Evolutionary conservation across 1,284 basidiomycete genomes (phyloP), one percentile per base, ranked within the genome.

Genomic region (Fomitopsis palustris): DNA sequence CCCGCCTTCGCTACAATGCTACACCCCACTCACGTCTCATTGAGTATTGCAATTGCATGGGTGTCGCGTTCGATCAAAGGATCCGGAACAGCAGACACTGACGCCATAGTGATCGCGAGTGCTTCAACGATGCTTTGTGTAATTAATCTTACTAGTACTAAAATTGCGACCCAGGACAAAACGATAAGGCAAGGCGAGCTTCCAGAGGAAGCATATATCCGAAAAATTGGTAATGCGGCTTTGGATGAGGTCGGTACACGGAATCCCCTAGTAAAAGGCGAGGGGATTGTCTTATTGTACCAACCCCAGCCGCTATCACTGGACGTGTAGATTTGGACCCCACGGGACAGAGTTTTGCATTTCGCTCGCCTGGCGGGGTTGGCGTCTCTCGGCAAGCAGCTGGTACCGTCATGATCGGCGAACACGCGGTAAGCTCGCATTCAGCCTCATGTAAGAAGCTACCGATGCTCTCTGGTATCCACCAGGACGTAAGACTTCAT

Each of bases 181-280:
- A 52, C 4, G 17, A 33, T 19, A 33, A 31, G 17, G 23, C 14
- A 12, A 3, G 49, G 35, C 8, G 16, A 17, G 23, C 49, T 52
- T 52, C 49, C 27, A 10, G 7, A 52, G 23, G 49, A 52, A 52
- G 33, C 49, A 35, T 33, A 21, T 14, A 25, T 37, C 49, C 16
- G 49, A 52, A 52, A 52, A 52, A 52, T 52, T 52, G n/a, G 49
- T 37, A 52, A 6, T 21, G n/a, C 49, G 49, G 49, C 49, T 52
- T 35, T 52, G 33, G 35, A 16, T 35, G 19, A 25, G 31, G 31
- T 35, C 49, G 23, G 33, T 23, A 52, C 49, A 52, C 33, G 49
- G 49, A 52, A 52, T 52, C 49, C 49, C 49, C 49, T 52, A 52
- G 49, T 52, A 52, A 52, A 52, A 52, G 49, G 49, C 49, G 49